Conservation (phyloP, 805 yeast species). For the Middelhovenomyces tepae region DNA sequence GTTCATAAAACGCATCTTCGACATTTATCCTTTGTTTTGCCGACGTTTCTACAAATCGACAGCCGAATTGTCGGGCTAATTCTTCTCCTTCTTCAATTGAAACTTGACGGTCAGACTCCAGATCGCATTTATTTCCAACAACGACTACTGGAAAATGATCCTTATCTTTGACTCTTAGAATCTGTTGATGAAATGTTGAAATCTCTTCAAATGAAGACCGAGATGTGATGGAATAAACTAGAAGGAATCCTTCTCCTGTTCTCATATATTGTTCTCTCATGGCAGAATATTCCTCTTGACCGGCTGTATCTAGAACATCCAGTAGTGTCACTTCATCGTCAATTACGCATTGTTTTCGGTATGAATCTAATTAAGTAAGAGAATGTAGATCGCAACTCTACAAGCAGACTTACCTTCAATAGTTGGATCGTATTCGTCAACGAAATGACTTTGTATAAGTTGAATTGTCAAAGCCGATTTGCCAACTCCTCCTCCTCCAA, state of each 20-base stretch:
- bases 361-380: conserved; percentile 27
- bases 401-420: conserved; percentile 58
- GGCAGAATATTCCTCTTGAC: conserved; percentile 94
- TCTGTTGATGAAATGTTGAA: conserved; percentile 67
- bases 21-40: conserved; percentile 90
- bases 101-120: conserved; percentile 69
- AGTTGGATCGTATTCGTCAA: conserved; percentile 97
- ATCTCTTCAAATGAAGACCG: conserved; percentile 80
- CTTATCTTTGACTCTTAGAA: conserved; percentile 51
- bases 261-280: conserved; percentile 93
- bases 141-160: conserved; percentile 67
- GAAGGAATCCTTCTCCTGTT: conserved; percentile 87
- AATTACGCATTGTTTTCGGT: conserved; percentile 74
- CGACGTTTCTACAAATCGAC: conserved; percentile 73
- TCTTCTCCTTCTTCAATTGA: conserved; percentile 77
- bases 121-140: conserved; percentile 84
- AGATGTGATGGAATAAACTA: conserved; percentile 80
- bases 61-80: conserved; percentile 48
- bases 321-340: conserved; percentile 69
- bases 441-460: conserved; percentile 88
- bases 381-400: conserved; percentile 1
- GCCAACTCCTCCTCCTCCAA: conserved; percentile 99
- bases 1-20: conserved; percentile 67
- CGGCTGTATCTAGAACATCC: conserved; percentile 96
- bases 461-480: conserved; percentile 94